Evolutionary conservation across 176 grass and related monocot species (phyloP), one percentile per base, ranked within the genome.

Genomic region (Alloteropsis semialata): DNA sequence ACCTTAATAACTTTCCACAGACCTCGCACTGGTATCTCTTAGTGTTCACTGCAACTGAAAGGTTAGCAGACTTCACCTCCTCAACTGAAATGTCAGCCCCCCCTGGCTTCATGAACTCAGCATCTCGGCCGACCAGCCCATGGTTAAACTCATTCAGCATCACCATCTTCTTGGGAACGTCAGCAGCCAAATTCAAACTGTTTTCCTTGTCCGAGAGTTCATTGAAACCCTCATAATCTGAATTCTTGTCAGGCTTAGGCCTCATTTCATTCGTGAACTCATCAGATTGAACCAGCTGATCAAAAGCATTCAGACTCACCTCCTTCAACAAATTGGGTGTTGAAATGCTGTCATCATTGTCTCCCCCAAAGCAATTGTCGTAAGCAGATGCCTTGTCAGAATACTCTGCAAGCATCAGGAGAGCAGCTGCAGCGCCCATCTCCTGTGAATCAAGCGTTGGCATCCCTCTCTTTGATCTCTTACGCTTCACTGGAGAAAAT

Each of bases 1-100:
- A 88, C 21, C 64, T 24, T 72, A 88, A 86, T 69, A 61, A 69
- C 74, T 83, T 92, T 53, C 76, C 41, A 55, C 86, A 92, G 59
- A 59, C 10, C 44, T 10, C 45, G 82, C 86, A 92, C 41, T 75
- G 41, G 49, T 79, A 65, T 12, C 24, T 75, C 30, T 82, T 84
- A 25, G 29, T 33, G 25, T 84, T 68, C 25, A 41, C 10, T 30
- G 69, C 39, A 84, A 22, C 41, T 72, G 72, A 78, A 78, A 78
- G 34, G 56, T 78, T 25, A 66, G 34, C 38, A 29, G 16, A 59
- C 59, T 75, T 87, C 59, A 59, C 29, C 16, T 65, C 57, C 21
- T 88, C 72, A 69, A 59, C 73, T 62, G 44, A 71, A 83, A 33
- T 54, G 63, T 41, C 19, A 4, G 13, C 60, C 55, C n/a, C n/a